These are phyloP conservation scores for Pseudogymnoascus sp. DNA, from an alignment of 2,329 filamentous ascomycete genomes.

Conservation along the genomic window DNA sequence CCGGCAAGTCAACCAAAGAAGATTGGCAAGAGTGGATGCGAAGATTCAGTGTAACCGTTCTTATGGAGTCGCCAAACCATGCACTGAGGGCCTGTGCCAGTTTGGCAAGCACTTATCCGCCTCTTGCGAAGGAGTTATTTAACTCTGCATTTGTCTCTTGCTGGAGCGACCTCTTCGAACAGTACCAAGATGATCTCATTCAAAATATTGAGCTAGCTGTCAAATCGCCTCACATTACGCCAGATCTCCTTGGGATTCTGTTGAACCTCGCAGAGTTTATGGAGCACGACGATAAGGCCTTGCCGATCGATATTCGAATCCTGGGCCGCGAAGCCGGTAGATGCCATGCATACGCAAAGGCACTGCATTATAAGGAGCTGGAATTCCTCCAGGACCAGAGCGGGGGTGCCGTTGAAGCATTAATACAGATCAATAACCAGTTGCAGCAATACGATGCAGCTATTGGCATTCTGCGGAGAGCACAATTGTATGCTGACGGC, in stretches of 20 bases:
- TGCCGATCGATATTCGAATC: slow-evolving; percentile 93
- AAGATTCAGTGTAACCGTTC: slow-evolving; percentile 85
- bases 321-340: slow-evolving; percentile 90
- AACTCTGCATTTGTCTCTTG: slow-evolving; percentile 98
- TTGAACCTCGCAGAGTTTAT: slow-evolving; percentile 98
- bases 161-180: slow-evolving; percentile 95
- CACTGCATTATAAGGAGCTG: slow-evolving; percentile 95
- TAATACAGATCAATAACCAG: slow-evolving; percentile 99
- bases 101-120: slow-evolving; percentile 82
- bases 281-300: slow-evolving; percentile 97
- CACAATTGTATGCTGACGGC: slow-evolving; percentile 84
- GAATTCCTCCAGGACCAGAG: slow-evolving; percentile 98
- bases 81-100: slow-evolving; percentile 87
- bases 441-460: slow-evolving; percentile 97
- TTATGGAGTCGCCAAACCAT: slow-evolving; percentile 93
- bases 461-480: slow-evolving; percentile 93
- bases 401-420: slow-evolving; percentile 84
- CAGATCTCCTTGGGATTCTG: slow-evolving; percentile 86
- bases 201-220: slow-evolving; percentile 92
- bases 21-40: slow-evolving; percentile 99
- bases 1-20: slow-evolving; percentile 91
- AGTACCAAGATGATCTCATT: slow-evolving; percentile 94
- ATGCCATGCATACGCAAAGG: slow-evolving; percentile 96
- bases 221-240: slow-evolving; percentile 89
- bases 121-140: slow-evolving; percentile 86